A percentile compares a stretch with the other conserved stretches of the same genome.
Conservation (phyloP, 345 rosid species). For the Alliaria petiolata region DNA sequence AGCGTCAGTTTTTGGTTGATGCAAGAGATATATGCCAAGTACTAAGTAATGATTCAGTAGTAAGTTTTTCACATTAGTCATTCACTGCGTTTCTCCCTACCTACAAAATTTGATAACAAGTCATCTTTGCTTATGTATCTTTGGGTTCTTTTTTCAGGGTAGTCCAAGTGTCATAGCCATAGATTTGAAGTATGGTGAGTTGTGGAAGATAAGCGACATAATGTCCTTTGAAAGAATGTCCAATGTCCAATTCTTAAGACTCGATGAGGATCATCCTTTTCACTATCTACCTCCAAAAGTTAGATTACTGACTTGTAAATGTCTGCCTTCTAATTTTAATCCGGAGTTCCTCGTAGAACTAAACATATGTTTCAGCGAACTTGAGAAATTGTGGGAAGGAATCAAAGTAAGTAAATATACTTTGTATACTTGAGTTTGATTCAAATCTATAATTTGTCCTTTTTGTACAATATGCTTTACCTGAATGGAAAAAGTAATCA, state of each 20-base stretch:
- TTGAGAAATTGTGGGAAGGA: constrained; percentile 26
- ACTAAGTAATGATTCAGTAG: neutral
- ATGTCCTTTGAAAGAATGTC: constrained; percentile 14
- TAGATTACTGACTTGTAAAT: constrained; percentile 11
- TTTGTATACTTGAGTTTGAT: neutral
- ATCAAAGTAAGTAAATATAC: constrained; percentile 4
- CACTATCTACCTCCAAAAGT: neutral
- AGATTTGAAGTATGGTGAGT: neutral
- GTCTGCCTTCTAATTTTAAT: constrained; percentile 12
- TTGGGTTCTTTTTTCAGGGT: neutral
- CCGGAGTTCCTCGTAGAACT: constrained; percentile 14
- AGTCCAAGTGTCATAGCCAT: constrained; percentile 8
- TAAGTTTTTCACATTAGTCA: constrained; percentile 2
- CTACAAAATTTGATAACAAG: neutral
- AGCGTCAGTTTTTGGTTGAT: constrained; percentile 22
- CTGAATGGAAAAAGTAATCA: neutral
- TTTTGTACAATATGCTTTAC: neutral
- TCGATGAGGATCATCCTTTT: neutral
- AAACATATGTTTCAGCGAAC: neutral
- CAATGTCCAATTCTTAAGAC: constrained; percentile 15
- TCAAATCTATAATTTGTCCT: neutral
- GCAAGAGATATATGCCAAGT: constrained; percentile 19
- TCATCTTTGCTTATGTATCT: neutral
- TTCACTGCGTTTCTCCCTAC: neutral
- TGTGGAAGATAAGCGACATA: neutral